Conservation (phyloP, 768 basidiomycete species). For the Hygrocybe punicea region DNA sequence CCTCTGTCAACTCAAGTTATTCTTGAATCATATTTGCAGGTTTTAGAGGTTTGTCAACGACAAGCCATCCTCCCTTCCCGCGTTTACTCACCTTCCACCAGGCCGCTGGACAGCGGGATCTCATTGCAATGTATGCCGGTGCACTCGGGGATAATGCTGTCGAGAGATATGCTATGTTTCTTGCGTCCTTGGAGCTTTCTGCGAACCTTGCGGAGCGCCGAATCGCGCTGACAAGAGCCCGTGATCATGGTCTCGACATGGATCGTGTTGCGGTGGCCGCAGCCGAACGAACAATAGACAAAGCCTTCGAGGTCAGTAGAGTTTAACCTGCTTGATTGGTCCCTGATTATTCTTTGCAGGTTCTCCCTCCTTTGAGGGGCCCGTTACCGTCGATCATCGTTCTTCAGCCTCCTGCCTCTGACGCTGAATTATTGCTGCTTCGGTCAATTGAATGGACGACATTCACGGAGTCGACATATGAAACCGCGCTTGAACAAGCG, state of each 20-base stretch:
- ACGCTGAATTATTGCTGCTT: constrained; percentile 62
- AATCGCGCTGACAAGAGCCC: constrained; percentile 67
- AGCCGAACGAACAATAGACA: constrained; percentile 73
- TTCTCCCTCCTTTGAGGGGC: constrained; percentile 52
- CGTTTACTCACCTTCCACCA: constrained; percentile 25
- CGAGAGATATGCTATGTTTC: constrained; percentile 87
- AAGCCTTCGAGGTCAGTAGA: constrained; percentile 55
- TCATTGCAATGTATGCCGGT: constrained; percentile 93
- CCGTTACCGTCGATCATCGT: constrained; percentile 59
- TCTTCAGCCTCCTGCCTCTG: constrained; percentile 53
- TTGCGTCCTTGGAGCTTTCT: constrained; percentile 68
- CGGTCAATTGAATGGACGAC: constrained; percentile 94
- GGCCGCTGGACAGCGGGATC: constrained; percentile 73
- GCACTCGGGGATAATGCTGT: constrained; percentile 88
- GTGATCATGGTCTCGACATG: constrained; percentile 82
- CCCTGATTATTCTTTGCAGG: constrained; percentile 30
- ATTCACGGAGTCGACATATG: constrained; percentile 67
- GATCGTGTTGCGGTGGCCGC: constrained; percentile 74
- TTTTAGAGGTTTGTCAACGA: constrained; percentile 63
- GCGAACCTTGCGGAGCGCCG: constrained; percentile 63
- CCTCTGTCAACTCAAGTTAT: constrained; percentile 75
- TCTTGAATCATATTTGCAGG: constrained; percentile 82
- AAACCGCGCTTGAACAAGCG: constrained; percentile 78
- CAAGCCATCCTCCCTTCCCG: not conserved
- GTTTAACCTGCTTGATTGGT: constrained; percentile 3